Base-by-base conservation (phyloP, 768 basidiomycete genomes). In the Collybiopsis luxurians region DNA sequence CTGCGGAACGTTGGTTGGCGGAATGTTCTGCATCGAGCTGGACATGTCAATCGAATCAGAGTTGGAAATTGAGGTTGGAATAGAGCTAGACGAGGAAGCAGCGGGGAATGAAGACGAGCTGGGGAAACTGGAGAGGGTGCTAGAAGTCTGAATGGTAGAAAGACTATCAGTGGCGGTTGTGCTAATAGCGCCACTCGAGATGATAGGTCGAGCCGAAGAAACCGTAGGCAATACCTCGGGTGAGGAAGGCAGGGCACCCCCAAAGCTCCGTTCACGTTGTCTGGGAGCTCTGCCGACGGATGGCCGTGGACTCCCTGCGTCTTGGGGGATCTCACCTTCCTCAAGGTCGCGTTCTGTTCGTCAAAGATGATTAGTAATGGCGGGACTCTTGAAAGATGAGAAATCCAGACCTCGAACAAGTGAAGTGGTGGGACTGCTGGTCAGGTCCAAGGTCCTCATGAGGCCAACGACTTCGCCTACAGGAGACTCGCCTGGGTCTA, bases 321-420 rank as follows among this genome's bases (percentile, higher is more conserved):
- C n/a, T 34, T 43, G 36, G 28, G 15, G 53, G 19, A 54, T 54
- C 31, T 54, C 53, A 36, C 53, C 53, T 44, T 54, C 53, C 42
- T 54, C 53, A 24, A 54, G 17, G 13, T 43, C 43, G 19, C 40
- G 53, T 44, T 31, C 43, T 43, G 21, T 40, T 13, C 21, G n/a
- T n/a, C n/a, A n/a, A n/a, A n/a, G n/a, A 17, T 23, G 17, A 42
- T 27, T 15, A 54, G 23, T 13, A 36, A 43, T 3, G 43, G 9
- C 2, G 40, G 9, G 28, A 34, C 13, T 42, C 23, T 27, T 26
- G 19, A 54, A 44, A 31, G 43, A 30, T 4, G 7, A 24, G 6
- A 15, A n/a, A 27, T 47, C 9, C 46, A 23, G 23, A 44, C 40
- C 53, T 30, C 39, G 53, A 44, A 45, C 34, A 27, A 43, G 19